These are phyloP conservation scores for Wickerhamiella kurtzmanii DNA, from an alignment of 805 yeast genomes.

Conservation along the genomic window DNA sequence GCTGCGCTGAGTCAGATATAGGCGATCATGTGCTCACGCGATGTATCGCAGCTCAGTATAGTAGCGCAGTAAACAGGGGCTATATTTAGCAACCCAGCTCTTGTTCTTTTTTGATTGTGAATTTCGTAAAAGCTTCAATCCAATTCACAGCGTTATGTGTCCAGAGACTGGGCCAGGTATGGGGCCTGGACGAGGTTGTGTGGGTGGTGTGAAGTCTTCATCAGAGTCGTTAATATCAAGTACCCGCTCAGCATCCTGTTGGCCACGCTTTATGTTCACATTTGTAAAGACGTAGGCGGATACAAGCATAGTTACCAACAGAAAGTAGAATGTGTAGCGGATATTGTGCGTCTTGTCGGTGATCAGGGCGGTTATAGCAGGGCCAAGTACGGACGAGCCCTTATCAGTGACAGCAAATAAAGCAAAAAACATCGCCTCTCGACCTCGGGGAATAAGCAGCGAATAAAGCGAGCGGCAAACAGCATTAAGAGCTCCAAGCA, in stretches of 20 bases:
- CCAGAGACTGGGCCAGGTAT: too few species aligned
- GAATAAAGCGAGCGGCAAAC: slow-evolving; percentile 56
- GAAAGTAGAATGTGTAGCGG: slow-evolving; percentile 55
- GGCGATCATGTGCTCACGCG: too few species aligned
- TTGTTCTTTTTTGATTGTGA: too few species aligned
- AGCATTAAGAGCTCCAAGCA: slow-evolving; percentile 62
- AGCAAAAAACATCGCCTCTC: slow-evolving; percentile 64
- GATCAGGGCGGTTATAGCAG: slow-evolving; percentile 55
- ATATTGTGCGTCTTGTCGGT: slow-evolving; percentile 64
- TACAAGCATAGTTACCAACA: slow-evolving; percentile 38
- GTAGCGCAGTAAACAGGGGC: too few species aligned
- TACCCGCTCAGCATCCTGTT: slow-evolving; percentile 21
- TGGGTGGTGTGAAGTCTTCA: not conserved
- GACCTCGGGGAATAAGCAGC: slow-evolving; percentile 57
- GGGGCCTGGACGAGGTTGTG: not conserved
- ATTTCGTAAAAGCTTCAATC: too few species aligned
- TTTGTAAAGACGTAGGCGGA: slow-evolving; percentile 44
- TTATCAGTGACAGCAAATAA: slow-evolving; percentile 67
- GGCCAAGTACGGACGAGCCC: slow-evolving; percentile 66
- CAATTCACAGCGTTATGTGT: too few species aligned
- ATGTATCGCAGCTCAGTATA: too few species aligned
- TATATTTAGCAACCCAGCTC: too few species aligned
- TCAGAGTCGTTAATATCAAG: not conserved
- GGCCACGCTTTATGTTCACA: slow-evolving; percentile 52
- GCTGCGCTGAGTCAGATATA: too few species aligned